Evolutionary conservation across 2,329 filamentous ascomycete species (phyloP), one percentile per base, ranked within the genome.

Genomic region (Fusarium redolens): DNA sequence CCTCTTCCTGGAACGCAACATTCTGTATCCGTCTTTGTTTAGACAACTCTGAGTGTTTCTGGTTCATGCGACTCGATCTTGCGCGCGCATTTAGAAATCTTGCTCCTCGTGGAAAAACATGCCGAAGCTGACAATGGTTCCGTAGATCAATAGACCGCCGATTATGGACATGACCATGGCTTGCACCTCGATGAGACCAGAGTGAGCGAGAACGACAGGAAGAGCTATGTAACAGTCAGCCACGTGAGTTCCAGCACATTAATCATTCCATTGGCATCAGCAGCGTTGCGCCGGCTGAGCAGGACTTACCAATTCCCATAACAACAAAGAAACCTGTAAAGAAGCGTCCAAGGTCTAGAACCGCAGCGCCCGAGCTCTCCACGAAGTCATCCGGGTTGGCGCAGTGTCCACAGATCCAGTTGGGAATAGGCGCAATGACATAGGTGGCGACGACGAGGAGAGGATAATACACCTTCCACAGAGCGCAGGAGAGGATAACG

Each of bases 101-200:
- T 97, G 93, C 82, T 98, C 95, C 83, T 98, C 95, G 81, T 96
- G 93, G 87, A 99, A 99, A 86, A 98, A 99, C 91, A 98, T 93
- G 75, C 93, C 92, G 83, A 99, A 99, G 85, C 93, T 96, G 84
- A 99, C 97, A 81, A 99, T 98, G 54, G 96, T 99, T 64, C 94
- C 94, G 84, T 99, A 99, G 81, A 99, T 99, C 81, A 99, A 85
- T 67, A 98, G 86, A 58, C 96, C 96, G 33, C 96, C 96, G 58
- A 96, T 85, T 77, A 99, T 93, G 58, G 93, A 97, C 96, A 99
- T 99, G 81, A 94, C 86, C 91, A 97, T 97, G 54, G 96, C 96
- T 58, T 94, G 91, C 65, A 92, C 83, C 70, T 91, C 86, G 80
- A 99, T 99, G 72, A 96, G 88, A 65, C 90, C 90, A 70, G 93